Evolutionary conservation across 768 basidiomycete species (phyloP), one percentile per base, ranked within the genome.

Genomic region (Chiua virens): DNA sequence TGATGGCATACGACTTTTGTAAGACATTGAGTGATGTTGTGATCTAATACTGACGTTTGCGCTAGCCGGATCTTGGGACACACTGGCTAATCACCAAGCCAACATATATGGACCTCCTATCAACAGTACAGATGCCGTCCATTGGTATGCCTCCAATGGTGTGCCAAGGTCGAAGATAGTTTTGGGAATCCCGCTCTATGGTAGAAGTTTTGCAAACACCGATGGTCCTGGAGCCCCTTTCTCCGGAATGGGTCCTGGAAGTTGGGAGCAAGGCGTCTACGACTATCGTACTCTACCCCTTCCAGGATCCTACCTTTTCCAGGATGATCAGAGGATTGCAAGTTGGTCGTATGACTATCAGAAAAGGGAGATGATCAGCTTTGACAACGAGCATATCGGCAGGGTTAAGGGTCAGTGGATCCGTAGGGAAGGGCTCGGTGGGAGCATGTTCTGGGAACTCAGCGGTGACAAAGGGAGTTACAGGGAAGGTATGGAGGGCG

Each of bases 401-500:
- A 66, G 68, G 45, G 78, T 79, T 79, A 94, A 95, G 68, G 91
- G 89, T 14, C 77, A 79, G 51, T 98, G 87, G 74, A 93, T 98
- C 63, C 75, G 74, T 60, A 76, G 80, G 32, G 80, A 87, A 63
- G 80, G 82, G 0, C 72, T 98, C 5, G 91, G 89, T 7, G 97
- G 97, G 0, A 89, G 87, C 49, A 99, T 99, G 97, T 87, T 87
- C 59, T 93, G 91, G 92, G 92, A 95, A 67, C 75, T 96, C 37
- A 88, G 86, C 58, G 92, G 91, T 3, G 96, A 98, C 71, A 92
- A 92, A 66, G 82, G 82, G 2, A 71, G 72, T 5, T 59, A 67
- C 27, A 79, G 88, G 45, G 82, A 87, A 35, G 87, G 81, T 14
- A 85, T 91, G 82, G 89, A 92, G 56, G 70, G 71, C 8, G 87